Percentiles rank a stretch among this genome's conserved stretches.
phyloP scores from a whole-genome alignment of 192 early-diverging fungal species.

The Linnemannia hyalina region DNA sequence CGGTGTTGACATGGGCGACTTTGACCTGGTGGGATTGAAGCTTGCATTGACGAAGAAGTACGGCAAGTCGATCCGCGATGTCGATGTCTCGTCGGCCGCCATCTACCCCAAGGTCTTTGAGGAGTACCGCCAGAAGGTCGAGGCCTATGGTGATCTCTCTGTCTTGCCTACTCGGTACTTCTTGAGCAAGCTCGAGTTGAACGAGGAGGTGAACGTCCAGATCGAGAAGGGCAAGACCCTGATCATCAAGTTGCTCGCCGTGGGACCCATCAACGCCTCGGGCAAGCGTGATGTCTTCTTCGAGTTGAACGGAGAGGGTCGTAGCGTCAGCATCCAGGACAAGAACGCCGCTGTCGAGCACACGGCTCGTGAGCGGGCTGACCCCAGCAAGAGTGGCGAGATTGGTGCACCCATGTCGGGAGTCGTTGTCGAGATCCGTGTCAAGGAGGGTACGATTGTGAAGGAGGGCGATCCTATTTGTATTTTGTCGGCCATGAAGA shows the following conservation, averaged over 20 bases:
- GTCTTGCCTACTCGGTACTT: conserved; percentile 93
- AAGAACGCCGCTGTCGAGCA: conserved; percentile 73
- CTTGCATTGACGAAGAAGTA: conserved; percentile 84
- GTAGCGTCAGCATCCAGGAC: conserved; percentile 83
- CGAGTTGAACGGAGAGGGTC: conserved; percentile 94
- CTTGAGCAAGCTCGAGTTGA: conserved; percentile 85
- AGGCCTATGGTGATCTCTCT: conserved; percentile 90
- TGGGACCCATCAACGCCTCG: conserved; percentile 84
- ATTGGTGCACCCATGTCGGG: conserved; percentile 97
- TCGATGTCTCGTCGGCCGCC: conserved; percentile 88
- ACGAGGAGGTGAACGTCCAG: conserved; percentile 91
- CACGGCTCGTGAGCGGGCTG: conserved; percentile 80
- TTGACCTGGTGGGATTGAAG: conserved; percentile 85
- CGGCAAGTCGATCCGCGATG: conserved; percentile 84
- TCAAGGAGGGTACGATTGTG: conserved; percentile 81
- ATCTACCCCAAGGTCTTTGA: conserved; percentile 96
- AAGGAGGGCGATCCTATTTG: conserved; percentile 93
- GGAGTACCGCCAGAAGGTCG: conserved; percentile 79
- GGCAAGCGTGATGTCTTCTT: conserved; percentile 95
- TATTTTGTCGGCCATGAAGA: conserved; percentile 98
- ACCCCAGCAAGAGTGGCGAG: conserved; percentile 81
- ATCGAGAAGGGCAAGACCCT: conserved; percentile 90
- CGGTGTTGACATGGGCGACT: conserved; percentile 80
- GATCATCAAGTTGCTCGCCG: conserved; percentile 91
- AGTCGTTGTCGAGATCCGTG: conserved; percentile 93